phyloP scores from a whole-genome alignment of 2,329 filamentous ascomycete genomes.

The Sclerotinia glacialis region DNA sequence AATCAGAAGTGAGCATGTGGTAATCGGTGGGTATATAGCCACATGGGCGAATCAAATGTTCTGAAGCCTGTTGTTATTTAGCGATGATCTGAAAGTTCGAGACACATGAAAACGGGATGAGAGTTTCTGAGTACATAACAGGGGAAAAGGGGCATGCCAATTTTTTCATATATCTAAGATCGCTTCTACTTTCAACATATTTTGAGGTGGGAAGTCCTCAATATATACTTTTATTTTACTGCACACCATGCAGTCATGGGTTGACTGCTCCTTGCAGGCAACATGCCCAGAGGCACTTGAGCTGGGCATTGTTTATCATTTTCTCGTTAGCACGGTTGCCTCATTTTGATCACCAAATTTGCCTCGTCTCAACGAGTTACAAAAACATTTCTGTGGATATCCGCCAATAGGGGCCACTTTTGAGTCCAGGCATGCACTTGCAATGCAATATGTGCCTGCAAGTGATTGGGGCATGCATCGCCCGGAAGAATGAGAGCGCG shows the following conservation, averaged over 20 bases:
- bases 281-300: conserved; percentile 18
- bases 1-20: conserved; percentile 17
- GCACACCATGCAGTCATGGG: conserved; percentile 23
- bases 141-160: background rate
- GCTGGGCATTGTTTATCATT: conserved; percentile 24
- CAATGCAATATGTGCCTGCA: conserved; percentile 18
- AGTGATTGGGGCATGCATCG: conserved; percentile 17
- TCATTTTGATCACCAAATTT: conserved; percentile 28
- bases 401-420: conserved; percentile 15
- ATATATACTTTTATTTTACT: conserved; percentile 29
- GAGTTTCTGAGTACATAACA: conserved; percentile 1
- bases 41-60: conserved; percentile 30
- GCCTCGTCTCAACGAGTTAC: conserved; percentile 23
- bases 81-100: conserved; percentile 31
- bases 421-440: conserved; percentile 7
- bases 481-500: conserved; percentile 9
- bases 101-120: conserved; percentile 17
- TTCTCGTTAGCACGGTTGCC: conserved; percentile 32
- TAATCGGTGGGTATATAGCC: conserved; percentile 27
- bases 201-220: conserved; percentile 24
- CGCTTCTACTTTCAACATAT: background rate
- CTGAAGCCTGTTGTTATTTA: conserved; percentile 30
- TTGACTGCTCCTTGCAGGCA: conserved; percentile 28
- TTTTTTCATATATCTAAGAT: conserved; percentile 5
- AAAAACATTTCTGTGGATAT: conserved; percentile 19